Percentiles rank a stretch among this genome's conserved stretches.
Conservation (phyloP, 495 filamentous ascomycete genomes). For the Letharia columbiana region DNA sequence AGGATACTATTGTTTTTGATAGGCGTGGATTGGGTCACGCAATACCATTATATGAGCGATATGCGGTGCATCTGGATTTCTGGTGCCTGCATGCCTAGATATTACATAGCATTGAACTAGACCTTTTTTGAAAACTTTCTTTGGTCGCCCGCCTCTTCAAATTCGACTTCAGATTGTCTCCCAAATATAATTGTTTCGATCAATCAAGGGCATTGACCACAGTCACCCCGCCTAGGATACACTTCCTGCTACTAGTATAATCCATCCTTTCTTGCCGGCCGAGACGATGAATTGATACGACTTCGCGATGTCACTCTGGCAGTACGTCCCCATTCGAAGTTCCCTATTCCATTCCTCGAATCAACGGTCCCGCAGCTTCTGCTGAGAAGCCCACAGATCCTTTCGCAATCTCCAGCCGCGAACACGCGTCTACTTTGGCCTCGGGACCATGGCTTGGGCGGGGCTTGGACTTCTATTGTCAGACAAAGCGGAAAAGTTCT, state of each 20-base stretch:
- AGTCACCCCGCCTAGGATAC: background rate
- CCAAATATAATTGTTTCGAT: background rate
- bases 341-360: background rate
- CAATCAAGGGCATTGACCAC: background rate
- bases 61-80: conserved; percentile 2
- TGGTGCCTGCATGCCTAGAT: background rate
- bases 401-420: conserved; percentile 53
- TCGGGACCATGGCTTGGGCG: conserved; percentile 58
- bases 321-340: background rate
- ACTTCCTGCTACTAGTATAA: background rate
- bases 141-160: background rate
- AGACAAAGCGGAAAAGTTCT: conserved; percentile 52
- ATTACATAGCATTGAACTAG: conserved; percentile 2
- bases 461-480: conserved; percentile 48
- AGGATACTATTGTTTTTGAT: conserved; percentile 39
- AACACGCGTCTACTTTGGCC: conserved; percentile 55
- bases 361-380: background rate
- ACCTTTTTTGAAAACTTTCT: background rate
- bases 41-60: conserved; percentile 4
- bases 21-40: background rate
- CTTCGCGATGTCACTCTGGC: conserved; percentile 10
- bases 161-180: background rate
- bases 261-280: too few relatives aligned
- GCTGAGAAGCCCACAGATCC: conserved; percentile 32
- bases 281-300: background rate